Percentiles rank a stretch among this genome's conserved stretches.
phyloP scores from a whole-genome alignment of 768 basidiomycete genomes.

The Rubroboletus pulcherrimus region DNA sequence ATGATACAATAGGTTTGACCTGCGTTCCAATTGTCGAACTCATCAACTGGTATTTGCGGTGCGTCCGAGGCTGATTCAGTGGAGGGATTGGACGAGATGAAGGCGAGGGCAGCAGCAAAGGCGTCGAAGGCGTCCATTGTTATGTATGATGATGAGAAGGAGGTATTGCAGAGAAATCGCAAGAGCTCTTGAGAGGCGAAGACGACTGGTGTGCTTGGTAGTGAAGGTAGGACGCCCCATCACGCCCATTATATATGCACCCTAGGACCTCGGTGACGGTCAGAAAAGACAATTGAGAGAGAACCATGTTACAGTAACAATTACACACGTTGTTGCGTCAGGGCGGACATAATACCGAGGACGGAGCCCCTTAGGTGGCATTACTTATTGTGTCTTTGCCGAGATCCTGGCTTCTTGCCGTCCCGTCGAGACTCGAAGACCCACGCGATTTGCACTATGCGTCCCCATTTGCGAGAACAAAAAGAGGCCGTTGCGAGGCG shows the following conservation, averaged over 20 bases:
- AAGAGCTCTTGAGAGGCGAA: not conserved
- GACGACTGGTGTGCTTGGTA: slow-evolving; percentile 5
- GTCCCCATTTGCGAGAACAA: slow-evolving; percentile 20
- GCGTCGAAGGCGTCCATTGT: slow-evolving; percentile 17
- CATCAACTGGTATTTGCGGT: not conserved
- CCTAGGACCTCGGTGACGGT: not conserved
- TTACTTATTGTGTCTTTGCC: slow-evolving; percentile 19
- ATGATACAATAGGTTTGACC: not conserved
- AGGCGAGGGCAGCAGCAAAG: not conserved
- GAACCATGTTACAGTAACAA: not conserved
- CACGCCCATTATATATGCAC: slow-evolving; percentile 12
- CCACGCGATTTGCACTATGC: not conserved
- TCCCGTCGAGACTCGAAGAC: not conserved
- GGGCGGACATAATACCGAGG: slow-evolving; percentile 1
- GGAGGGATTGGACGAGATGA: not conserved
- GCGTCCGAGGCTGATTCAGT: slow-evolving; percentile 38
- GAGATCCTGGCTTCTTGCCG: not conserved
- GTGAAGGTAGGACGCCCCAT: not conserved
- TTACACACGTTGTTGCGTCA: not conserved
- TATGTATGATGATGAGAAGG: not conserved
- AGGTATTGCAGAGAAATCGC: slow-evolving; percentile 8
- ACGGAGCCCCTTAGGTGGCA: not conserved
- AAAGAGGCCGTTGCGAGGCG: slow-evolving; percentile 6
- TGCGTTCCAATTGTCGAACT: not conserved
- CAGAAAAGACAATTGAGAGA: slow-evolving; percentile 14